Evolutionary conservation across 805 yeast genomes (phyloP).

Genomic region (Grigorovia yakushimaensis): DNA sequence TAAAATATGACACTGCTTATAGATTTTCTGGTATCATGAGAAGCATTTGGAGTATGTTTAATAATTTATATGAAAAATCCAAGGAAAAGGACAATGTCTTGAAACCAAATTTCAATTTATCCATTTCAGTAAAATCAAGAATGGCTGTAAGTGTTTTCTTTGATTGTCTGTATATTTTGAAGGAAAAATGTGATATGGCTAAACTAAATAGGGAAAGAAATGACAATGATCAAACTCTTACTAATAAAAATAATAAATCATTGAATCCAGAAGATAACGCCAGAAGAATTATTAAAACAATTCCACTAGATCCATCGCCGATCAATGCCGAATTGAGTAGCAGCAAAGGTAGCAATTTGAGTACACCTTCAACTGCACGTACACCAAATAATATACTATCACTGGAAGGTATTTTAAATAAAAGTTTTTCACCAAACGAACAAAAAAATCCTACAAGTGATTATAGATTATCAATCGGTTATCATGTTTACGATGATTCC

Average conservation of each 20-base stretch:
- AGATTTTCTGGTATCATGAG: conserved; percentile 90
- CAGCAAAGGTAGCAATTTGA: conserved; percentile 5
- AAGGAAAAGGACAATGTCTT: neutral
- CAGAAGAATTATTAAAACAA: conserved; percentile 62
- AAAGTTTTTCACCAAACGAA: neutral
- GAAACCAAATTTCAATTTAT: conserved; percentile 26
- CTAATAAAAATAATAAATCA: conserved; percentile 1
- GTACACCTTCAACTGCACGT: conserved; percentile 6
- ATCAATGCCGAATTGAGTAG: conserved; percentile 32
- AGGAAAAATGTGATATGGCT: conserved; percentile 84
- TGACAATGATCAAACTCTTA: neutral
- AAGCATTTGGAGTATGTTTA: conserved; percentile 75
- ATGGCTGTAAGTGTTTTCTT: conserved; percentile 91
- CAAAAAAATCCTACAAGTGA: neutral
- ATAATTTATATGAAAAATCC: conserved; percentile 1
- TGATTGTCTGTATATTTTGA: conserved; percentile 74
- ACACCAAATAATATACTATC: conserved; percentile 2
- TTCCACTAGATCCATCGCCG: conserved; percentile 79
- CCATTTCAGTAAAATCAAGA: conserved; percentile 61
- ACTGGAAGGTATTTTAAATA: conserved; percentile 1
- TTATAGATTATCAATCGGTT: neutral
- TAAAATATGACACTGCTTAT: conserved; percentile 87
- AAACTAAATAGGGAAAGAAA: conserved; percentile 36
- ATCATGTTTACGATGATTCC: neutral
- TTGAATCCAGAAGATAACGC: conserved; percentile 31